Percentiles rank a stretch among this genome's conserved stretches.
phyloP scores from a whole-genome alignment of 192 early-diverging fungal genomes.

The Coemansia reversa region DNA sequence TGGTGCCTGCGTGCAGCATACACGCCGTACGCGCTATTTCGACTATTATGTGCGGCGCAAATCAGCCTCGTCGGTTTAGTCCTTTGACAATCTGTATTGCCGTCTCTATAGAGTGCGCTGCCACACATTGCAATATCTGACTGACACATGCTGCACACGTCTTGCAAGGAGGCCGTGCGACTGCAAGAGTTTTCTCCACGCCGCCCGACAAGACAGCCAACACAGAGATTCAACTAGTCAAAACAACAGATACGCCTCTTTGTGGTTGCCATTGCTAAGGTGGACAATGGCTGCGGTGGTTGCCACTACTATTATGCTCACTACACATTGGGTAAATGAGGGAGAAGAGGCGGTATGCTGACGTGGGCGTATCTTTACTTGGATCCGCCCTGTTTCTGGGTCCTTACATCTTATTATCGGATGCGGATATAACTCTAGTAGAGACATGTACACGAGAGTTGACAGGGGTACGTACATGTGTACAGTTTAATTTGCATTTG shows the following conservation, averaged over 20 bases:
- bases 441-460: neutral
- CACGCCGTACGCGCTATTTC: neutral
- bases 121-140: neutral
- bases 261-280: neutral
- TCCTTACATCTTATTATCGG: neutral
- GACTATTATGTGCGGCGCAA: neutral
- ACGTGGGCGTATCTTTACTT: neutral
- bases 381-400: neutral
- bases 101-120: neutral
- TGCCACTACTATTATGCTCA: neutral
- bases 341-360: neutral
- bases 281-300: neutral
- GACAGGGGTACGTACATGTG: conserved; percentile 1
- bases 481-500: neutral
- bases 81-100: neutral
- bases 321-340: neutral
- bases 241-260: neutral
- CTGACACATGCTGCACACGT: neutral
- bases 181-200: neutral
- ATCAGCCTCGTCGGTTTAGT: neutral
- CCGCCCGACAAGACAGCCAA: neutral
- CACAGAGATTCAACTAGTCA: neutral
- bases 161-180: neutral
- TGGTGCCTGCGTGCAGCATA: neutral
- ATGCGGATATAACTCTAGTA: neutral